phyloP scores from a whole-genome alignment of 2,329 filamentous ascomycete genomes.

The Hypoxylon sp. region DNA sequence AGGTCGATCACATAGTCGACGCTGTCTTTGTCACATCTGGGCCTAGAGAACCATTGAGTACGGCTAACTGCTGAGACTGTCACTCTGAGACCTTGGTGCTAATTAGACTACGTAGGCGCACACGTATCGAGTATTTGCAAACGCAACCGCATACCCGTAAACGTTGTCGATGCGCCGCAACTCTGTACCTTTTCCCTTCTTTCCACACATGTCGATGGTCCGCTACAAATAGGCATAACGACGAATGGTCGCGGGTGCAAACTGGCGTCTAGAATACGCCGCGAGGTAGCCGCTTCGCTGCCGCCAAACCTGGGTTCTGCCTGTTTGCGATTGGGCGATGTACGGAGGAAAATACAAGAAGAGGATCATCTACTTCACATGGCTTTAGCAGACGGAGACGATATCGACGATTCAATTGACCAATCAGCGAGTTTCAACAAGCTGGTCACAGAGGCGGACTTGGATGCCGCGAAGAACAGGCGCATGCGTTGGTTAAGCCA shows the following conservation, averaged over 20 bases:
- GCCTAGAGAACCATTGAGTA: conserved; percentile 61
- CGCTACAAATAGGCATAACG: conserved; percentile 93
- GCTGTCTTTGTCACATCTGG: conserved; percentile 86
- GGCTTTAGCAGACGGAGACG: conserved; percentile 55
- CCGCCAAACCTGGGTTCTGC: conserved; percentile 81
- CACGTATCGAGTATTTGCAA: conserved; percentile 82
- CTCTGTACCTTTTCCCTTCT: conserved; percentile 92
- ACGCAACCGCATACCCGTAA: conserved; percentile 87
- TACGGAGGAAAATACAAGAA: conserved; percentile 78
- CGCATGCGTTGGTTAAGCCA: conserved; percentile 94
- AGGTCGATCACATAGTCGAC: conserved; percentile 84
- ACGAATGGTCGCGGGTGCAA: conserved; percentile 97
- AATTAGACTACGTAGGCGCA: conserved; percentile 59
- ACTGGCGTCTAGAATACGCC: conserved; percentile 86
- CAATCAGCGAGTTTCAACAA: conserved; percentile 89
- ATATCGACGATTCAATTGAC: conserved; percentile 72
- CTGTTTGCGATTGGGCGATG: conserved; percentile 80
- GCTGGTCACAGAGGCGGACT: conserved; percentile 79
- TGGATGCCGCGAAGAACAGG: conserved; percentile 79
- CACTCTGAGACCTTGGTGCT: neutral
- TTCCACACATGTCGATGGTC: conserved; percentile 89
- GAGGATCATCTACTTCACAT: conserved; percentile 70
- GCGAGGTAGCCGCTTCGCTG: conserved; percentile 86
- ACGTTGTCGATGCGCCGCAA: conserved; percentile 87
- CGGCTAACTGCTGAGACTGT: conserved; percentile 19